Evolutionary conservation across 805 yeast genomes (phyloP).

Genomic region (Metschnikowia gruessii): DNA sequence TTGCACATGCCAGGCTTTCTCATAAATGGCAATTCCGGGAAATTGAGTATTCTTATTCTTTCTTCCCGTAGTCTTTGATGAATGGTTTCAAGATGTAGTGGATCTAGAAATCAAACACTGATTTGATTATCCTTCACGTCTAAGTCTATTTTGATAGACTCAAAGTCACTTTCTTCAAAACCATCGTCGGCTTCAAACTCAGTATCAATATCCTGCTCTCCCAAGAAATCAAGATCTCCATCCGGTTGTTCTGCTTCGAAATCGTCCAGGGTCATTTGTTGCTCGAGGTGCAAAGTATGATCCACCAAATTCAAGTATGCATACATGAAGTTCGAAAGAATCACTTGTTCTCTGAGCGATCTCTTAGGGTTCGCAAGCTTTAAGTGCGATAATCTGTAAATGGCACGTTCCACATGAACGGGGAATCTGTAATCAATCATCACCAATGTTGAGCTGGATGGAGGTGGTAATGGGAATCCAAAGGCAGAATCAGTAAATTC

Average conservation of each 20-base stretch:
- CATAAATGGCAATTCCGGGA: too few relatives aligned
- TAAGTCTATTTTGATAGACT: constrained; percentile 18
- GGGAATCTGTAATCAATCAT: constrained; percentile 89
- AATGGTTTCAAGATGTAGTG: background rate
- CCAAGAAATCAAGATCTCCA: constrained; percentile 16
- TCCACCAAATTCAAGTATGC: constrained; percentile 93
- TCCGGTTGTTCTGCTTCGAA: constrained; percentile 17
- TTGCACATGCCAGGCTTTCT: too few relatives aligned
- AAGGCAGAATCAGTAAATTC: constrained; percentile 72
- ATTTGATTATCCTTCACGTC: constrained; percentile 13
- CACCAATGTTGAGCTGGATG: constrained; percentile 69
- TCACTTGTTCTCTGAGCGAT: constrained; percentile 86
- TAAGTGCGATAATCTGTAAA: constrained; percentile 86
- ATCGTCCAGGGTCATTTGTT: constrained; percentile 43
- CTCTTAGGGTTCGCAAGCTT: constrained; percentile 93
- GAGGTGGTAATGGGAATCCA: constrained; percentile 83
- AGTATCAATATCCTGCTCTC: constrained; percentile 19
- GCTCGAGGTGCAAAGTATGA: constrained; percentile 75
- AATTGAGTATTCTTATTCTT: too few relatives aligned
- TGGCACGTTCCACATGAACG: constrained; percentile 93
- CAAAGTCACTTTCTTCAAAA: constrained; percentile 18
- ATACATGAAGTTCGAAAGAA: constrained; percentile 95
- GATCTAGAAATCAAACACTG: background rate
- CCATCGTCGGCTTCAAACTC: constrained; percentile 20
- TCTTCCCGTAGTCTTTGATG: too few relatives aligned